Evolutionary conservation across 1,284 basidiomycete species (phyloP).

Genomic region (Anthracocystis setariae): DNA sequence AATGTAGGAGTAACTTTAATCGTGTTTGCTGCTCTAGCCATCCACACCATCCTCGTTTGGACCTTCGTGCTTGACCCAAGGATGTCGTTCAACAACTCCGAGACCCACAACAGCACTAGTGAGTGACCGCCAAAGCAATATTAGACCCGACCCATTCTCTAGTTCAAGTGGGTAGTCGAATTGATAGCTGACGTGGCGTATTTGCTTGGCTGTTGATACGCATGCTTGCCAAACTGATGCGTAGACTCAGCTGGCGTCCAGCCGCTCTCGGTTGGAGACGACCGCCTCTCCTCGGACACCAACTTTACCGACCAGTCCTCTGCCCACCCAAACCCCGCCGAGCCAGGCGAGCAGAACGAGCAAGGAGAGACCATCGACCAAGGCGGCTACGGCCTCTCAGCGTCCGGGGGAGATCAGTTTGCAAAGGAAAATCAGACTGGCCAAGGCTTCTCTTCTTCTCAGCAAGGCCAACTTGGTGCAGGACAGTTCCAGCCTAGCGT

Average conservation of each 20-base stretch:
- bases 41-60: background rate
- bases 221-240: no score
- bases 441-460: constrained; percentile 31
- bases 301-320: constrained; percentile 42
- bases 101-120: background rate
- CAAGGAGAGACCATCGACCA: constrained; percentile 41
- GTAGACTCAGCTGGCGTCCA: constrained; percentile 27
- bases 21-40: no score
- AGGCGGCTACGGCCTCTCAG: constrained; percentile 40
- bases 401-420: constrained; percentile 42
- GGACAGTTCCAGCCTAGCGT: constrained; percentile 44
- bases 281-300: constrained; percentile 42
- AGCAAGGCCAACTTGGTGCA: constrained; percentile 2
- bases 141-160: background rate
- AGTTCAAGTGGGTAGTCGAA: no score
- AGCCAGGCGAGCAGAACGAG: constrained; percentile 20
- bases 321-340: constrained; percentile 26
- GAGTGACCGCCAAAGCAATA: background rate
- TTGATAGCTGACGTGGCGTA: background rate
- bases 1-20: no score
- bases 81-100: background rate
- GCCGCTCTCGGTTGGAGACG: constrained; percentile 39
- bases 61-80: background rate
- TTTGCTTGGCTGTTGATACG: background rate
- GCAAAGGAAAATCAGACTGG: constrained; percentile 42